Evolutionary conservation across 352 stramenopile genomes (phyloP), one percentile per base, ranked within the genome.

Genomic region (Globisporangium parvum): DNA sequence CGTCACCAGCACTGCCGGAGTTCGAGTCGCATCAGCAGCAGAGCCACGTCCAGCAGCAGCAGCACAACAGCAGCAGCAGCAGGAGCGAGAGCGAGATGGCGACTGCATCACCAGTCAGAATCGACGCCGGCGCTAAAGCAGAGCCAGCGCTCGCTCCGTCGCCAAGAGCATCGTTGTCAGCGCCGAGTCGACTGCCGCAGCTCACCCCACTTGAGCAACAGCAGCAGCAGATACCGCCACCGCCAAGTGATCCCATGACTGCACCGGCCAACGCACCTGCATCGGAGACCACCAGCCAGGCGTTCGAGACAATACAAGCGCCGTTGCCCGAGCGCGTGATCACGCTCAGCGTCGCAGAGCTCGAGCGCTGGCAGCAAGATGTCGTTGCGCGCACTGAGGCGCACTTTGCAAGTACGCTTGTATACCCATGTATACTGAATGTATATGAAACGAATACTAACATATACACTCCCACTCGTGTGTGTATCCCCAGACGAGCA

Each of bases 321-420:
- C 46, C 57, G 6, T 5, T 47, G 10, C 18, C 54, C 39, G 49
- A 71, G 28, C 51, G 72, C 58, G 57, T 72, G 44, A 55, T 85
- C 24, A 84, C 65, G 0, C 63, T 87, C 37, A 76, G 70, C 0
- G 63, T 70, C n/a, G 59, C 63, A n/a, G 75, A 88, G 50, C 75
- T 91, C 10, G 71, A 87, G 47, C 61, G 59, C 12, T 88, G 75
- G 80, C 70, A 87, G 62, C 67, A 84, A n/a, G 66, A 60, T 47
- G 74, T 82, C 35, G 65, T 77, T 55, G 59, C 76, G 50, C 73
- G 85, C 50, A 70, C 85, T 10, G 80, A 88, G 66, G 74, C 86
- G 44, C 72, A 88, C 57, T 87, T 81, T 55, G 67, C 75, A 0
- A 87, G 80, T 90, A 53, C 21, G 77, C 26, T 2, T 44, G 39